phyloP scores from a whole-genome alignment of 2,329 filamentous ascomycete genomes.

The Botrytis byssoidea region DNA sequence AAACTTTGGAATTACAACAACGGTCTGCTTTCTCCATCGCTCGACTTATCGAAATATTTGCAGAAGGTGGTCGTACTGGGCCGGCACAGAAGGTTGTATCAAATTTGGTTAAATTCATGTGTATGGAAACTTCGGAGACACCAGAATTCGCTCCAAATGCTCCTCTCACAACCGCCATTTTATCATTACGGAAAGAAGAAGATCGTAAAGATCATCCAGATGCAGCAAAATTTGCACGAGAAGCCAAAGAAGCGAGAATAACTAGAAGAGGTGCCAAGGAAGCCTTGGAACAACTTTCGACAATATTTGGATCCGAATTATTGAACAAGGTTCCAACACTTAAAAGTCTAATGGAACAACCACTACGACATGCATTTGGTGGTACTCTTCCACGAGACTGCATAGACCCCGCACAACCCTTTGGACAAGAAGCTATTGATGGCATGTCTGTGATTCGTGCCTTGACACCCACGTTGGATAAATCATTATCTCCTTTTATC shows the following conservation, averaged over 20 bases:
- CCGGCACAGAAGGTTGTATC: slow-evolving; percentile 95
- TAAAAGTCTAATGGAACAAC: slow-evolving; percentile 74
- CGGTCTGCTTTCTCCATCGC: slow-evolving; percentile 85
- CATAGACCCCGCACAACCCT: slow-evolving; percentile 66
- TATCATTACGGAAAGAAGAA: slow-evolving; percentile 96
- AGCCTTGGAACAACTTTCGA: slow-evolving; percentile 82
- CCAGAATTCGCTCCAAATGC: slow-evolving; percentile 90
- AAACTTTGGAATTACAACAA: slow-evolving; percentile 82
- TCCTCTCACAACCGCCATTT: slow-evolving; percentile 71
- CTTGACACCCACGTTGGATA: slow-evolving; percentile 83
- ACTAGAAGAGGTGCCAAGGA: slow-evolving; percentile 92
- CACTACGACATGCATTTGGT: slow-evolving; percentile 72
- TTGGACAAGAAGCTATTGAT: slow-evolving; percentile 92
- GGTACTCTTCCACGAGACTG: slow-evolving; percentile 71
- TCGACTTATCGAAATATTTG: slow-evolving; percentile 81
- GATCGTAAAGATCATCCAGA: slow-evolving; percentile 91
- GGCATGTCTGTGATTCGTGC: slow-evolving; percentile 90
- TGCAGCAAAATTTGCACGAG: slow-evolving; percentile 82
- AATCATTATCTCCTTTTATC: slow-evolving; percentile 73
- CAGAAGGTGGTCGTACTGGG: slow-evolving; percentile 72
- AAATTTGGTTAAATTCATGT: slow-evolving; percentile 96
- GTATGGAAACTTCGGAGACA: slow-evolving; percentile 95
- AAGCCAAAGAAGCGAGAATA: slow-evolving; percentile 84
- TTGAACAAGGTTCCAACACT: slow-evolving; percentile 84
- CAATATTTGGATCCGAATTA: slow-evolving; percentile 73